These are phyloP conservation scores for Zalerion maritima DNA, from an alignment of 495 filamentous ascomycete genomes.

Conservation along the genomic window DNA sequence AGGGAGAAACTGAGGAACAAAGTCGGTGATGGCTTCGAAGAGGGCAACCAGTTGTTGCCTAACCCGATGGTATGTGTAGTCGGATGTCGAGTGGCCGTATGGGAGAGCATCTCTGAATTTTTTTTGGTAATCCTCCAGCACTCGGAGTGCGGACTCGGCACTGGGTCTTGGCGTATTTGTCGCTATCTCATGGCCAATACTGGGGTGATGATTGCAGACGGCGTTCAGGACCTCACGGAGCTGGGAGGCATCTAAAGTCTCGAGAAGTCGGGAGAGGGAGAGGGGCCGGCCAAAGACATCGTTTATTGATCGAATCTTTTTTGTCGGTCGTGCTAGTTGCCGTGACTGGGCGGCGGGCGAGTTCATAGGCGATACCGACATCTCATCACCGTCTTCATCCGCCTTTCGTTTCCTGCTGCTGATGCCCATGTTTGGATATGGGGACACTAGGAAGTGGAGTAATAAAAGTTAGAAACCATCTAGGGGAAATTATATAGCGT, in stretches of 20 bases:
- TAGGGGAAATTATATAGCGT: no score
- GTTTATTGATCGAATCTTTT: conserved; percentile 42
- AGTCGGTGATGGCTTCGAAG: conserved; percentile 81
- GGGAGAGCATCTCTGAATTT: conserved; percentile 70
- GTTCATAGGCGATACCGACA: conserved; percentile 70
- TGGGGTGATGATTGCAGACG: conserved; percentile 79
- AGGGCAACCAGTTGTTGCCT: conserved; percentile 65
- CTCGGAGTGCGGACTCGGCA: conserved; percentile 60
- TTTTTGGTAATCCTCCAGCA: conserved; percentile 68
- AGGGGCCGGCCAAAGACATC: conserved; percentile 70
- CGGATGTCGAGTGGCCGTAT: conserved; percentile 68
- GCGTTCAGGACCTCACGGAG: conserved; percentile 69
- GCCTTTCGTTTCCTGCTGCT: conserved; percentile 71
- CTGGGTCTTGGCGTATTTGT: conserved; percentile 72
- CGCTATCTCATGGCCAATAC: conserved; percentile 68
- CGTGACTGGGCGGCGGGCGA: conserved; percentile 61
- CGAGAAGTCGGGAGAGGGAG: conserved; percentile 65
- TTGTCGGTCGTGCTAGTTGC: conserved; percentile 44
- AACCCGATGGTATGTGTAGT: conserved; percentile 92
- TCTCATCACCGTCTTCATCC: conserved; percentile 74
- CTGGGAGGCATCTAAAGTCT: conserved; percentile 75
- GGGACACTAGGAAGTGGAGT: conserved; percentile 33
- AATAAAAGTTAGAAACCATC: conserved; percentile 9
- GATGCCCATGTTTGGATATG: conserved; percentile 35
- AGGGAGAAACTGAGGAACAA: conserved; percentile 87